Conservation (phyloP, 2,329 filamentous ascomycete genomes). For the Pseudogymnoascus sp. region DNA sequence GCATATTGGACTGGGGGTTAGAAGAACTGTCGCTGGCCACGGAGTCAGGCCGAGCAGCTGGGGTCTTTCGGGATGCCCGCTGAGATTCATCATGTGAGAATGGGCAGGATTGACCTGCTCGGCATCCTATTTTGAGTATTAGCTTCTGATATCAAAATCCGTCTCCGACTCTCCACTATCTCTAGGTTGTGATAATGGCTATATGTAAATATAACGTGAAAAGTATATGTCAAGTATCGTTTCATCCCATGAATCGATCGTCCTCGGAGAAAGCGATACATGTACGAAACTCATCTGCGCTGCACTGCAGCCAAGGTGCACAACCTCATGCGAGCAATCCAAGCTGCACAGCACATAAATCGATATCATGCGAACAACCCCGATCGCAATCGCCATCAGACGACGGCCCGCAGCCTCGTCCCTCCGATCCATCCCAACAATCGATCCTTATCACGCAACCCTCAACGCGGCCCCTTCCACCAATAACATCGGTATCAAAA, state of each 20-base stretch:
- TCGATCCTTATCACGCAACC: neutral
- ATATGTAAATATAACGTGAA: neutral
- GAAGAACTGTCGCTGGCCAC: conserved; percentile 16
- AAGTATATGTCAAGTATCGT: conserved; percentile 22
- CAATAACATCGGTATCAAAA: conserved; percentile 2
- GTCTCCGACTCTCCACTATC: conserved; percentile 14
- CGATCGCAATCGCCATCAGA: conserved; percentile 3
- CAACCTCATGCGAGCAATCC: conserved; percentile 16
- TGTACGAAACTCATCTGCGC: neutral
- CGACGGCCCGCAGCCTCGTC: neutral
- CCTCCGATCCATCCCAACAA: neutral
- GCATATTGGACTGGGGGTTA: conserved; percentile 13
- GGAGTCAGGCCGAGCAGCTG: conserved; percentile 11
- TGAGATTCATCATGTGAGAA: conserved; percentile 39
- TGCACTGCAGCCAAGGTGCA: conserved; percentile 11
- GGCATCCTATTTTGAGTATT: conserved; percentile 38
- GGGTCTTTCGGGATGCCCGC: conserved; percentile 19
- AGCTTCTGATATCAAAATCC: conserved; percentile 20
- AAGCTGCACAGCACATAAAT: conserved; percentile 11
- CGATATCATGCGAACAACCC: conserved; percentile 4
- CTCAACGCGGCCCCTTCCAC: neutral
- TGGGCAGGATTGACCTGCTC: conserved; percentile 44
- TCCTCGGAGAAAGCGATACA: conserved; percentile 9
- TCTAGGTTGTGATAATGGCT: conserved; percentile 7
- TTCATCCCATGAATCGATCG: conserved; percentile 14